These are phyloP conservation scores for Gentiana straminea DNA, from an alignment of 257 asterid genomes.

Conservation along the genomic window DNA sequence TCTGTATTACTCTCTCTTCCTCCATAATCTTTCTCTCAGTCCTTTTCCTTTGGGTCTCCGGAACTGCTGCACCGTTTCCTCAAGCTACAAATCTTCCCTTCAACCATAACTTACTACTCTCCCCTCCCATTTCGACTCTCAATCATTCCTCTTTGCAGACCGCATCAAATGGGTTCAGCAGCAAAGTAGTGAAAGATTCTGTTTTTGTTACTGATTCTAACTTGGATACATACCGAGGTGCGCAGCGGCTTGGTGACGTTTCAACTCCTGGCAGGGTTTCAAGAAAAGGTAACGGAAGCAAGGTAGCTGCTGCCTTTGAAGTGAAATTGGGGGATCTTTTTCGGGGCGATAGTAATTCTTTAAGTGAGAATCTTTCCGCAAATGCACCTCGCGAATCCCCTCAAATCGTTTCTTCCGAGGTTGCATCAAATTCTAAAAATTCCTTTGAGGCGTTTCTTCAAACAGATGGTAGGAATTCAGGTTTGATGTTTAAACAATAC, in stretches of 20 bases:
- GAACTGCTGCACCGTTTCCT: constrained; percentile 22
- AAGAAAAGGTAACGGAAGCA: constrained; percentile 2
- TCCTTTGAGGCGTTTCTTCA: too few species aligned
- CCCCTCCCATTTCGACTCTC: constrained; percentile 4
- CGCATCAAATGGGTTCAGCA: constrained; percentile 13
- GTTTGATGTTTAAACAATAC: too few species aligned
- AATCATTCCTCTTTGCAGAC: constrained; percentile 5
- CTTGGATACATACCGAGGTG: constrained; percentile 5
- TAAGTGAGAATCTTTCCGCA: constrained; percentile 12
- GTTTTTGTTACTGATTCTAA: constrained; percentile 13
- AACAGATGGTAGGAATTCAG: too few species aligned
- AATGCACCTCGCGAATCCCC: constrained; percentile 3
- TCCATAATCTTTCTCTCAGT: constrained; percentile 35
- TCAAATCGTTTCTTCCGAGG: not conserved
- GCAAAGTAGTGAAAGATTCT: constrained; percentile 15
- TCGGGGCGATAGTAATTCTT: not conserved
- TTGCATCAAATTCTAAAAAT: not conserved
- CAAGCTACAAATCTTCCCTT: constrained; percentile 27
- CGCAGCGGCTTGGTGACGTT: not conserved
- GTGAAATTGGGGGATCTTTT: not conserved
- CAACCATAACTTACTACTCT: constrained; percentile 5
- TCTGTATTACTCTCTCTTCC: constrained; percentile 39
- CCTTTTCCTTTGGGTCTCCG: constrained; percentile 46
- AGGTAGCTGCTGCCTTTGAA: constrained; percentile 5
- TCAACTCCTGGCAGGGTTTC: constrained; percentile 2